Conservation (phyloP, 176 grass and related monocot genomes). For the Juncus inflexus region DNA sequence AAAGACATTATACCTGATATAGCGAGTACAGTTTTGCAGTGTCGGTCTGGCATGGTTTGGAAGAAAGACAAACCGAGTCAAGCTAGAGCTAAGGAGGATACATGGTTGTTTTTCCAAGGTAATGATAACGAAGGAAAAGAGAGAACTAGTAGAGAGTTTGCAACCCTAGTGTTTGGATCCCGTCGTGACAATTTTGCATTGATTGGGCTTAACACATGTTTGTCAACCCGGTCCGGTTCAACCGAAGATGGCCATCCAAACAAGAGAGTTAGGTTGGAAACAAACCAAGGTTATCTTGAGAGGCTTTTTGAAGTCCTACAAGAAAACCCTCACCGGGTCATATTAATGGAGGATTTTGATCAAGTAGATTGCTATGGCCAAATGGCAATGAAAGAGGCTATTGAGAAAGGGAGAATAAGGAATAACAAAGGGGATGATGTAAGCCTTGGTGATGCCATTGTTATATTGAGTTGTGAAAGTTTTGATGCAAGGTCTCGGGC, state of each 20-base stretch:
- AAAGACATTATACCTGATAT: constrained; percentile 68
- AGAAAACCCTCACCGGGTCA: constrained; percentile 57
- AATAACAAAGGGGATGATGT: constrained; percentile 38
- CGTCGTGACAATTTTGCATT: constrained; percentile 32
- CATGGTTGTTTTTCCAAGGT: constrained; percentile 86
- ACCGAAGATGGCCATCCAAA: constrained; percentile 35
- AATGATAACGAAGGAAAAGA: constrained; percentile 57
- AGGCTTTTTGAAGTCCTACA: constrained; percentile 47
- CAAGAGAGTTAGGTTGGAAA: constrained; percentile 39
- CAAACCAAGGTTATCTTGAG: constrained; percentile 26
- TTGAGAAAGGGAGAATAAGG: constrained; percentile 44
- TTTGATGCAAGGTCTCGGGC: constrained; percentile 44
- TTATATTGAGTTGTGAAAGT: constrained; percentile 70
- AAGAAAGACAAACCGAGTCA: constrained; percentile 37
- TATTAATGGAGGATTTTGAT: constrained; percentile 74
- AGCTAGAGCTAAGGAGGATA: constrained; percentile 58
- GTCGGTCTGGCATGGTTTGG: constrained; percentile 71
- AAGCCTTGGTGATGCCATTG: constrained; percentile 56
- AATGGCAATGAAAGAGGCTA: constrained; percentile 58
- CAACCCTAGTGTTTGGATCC: constrained; percentile 73
- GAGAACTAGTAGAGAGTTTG: constrained; percentile 66
- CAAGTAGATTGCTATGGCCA: constrained; percentile 33
- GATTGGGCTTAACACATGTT: constrained; percentile 29
- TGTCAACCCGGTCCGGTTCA: constrained; percentile 21
- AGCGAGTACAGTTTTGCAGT: constrained; percentile 64